Conservation (phyloP, 2,329 filamentous ascomycete species). For the Aspergillus transmontanensis region DNA sequence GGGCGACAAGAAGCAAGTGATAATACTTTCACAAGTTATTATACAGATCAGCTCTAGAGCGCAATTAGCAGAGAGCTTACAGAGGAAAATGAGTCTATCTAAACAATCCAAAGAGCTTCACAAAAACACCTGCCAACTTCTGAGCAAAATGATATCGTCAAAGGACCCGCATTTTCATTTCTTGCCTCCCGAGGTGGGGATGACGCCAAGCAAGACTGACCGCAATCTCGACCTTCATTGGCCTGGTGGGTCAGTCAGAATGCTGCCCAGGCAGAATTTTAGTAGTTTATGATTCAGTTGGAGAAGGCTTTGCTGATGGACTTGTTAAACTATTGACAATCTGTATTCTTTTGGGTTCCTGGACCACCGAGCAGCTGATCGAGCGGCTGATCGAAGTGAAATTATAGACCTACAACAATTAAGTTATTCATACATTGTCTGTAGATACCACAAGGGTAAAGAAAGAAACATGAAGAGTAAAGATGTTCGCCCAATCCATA, state of each 20-base stretch:
- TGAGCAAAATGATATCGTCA: not conserved
- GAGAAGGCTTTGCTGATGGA: not conserved
- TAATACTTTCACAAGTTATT: too few species aligned
- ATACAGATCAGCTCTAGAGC: not conserved
- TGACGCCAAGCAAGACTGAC: not conserved
- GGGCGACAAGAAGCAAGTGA: not conserved
- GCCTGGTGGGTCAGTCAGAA: not conserved
- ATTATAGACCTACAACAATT: not conserved
- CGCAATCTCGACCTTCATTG: not conserved
- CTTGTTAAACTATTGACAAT: not conserved
- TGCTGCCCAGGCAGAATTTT: constrained; percentile 3
- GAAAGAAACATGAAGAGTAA: not conserved
- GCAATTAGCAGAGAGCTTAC: not conserved
- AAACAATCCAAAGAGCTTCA: not conserved
- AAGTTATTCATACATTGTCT: not conserved
- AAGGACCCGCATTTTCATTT: not conserved
- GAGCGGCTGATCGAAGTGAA: not conserved
- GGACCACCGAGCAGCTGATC: not conserved
- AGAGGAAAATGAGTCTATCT: not conserved
- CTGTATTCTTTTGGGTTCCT: not conserved
- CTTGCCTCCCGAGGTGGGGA: not conserved
- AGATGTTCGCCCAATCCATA: not conserved
- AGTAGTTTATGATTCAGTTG: not conserved
- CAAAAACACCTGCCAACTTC: not conserved
- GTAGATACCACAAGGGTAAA: not conserved